Evolutionary conservation across 1,284 basidiomycete species (phyloP).

Genomic region (Leccinum pachyderme): DNA sequence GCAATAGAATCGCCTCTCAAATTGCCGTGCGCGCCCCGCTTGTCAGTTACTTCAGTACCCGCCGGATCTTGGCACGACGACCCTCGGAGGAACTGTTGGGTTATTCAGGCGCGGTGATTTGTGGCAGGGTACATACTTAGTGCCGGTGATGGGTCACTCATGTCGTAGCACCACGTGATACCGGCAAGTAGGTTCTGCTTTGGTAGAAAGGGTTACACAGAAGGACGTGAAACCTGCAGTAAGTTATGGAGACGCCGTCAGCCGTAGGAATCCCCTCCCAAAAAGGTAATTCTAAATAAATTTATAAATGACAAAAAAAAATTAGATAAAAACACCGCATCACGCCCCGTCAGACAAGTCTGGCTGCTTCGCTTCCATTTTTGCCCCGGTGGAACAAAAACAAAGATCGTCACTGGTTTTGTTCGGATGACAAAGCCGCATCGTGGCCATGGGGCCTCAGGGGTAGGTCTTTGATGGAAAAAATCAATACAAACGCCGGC

Average conservation of each 20-base stretch:
- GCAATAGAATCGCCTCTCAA: conserved; percentile 6
- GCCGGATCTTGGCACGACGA: conserved; percentile 5
- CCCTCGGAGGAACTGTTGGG: not conserved
- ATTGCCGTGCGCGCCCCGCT: not conserved
- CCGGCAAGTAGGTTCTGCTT: conserved; percentile 28
- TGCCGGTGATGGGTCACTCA: conserved; percentile 1
- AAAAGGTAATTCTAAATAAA: not conserved
- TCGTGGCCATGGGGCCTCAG: conserved; percentile 7
- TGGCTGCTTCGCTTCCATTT: conserved; percentile 24
- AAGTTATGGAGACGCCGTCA: conserved; percentile 22
- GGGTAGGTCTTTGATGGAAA: conserved; percentile 16
- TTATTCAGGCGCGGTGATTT: conserved; percentile 3
- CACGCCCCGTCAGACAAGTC: not conserved
- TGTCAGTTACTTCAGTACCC: conserved; percentile 4
- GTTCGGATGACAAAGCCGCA: conserved; percentile 12
- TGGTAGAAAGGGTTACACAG: conserved; percentile 16
- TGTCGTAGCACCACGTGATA: conserved; percentile 21
- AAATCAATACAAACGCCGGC: conserved; percentile 9
- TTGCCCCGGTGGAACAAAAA: conserved; percentile 16
- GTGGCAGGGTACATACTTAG: not conserved
- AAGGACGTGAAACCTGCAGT: not conserved
- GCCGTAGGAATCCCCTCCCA: not conserved
- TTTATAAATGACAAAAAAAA: not conserved
- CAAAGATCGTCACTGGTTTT: conserved; percentile 19
- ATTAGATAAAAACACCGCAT: conserved; percentile 10